A percentile compares a stretch with the other conserved stretches of the same genome.
phyloP scores from a whole-genome alignment of 202 grass and related monocot genomes.

The Brachypodium distachyon region DNA sequence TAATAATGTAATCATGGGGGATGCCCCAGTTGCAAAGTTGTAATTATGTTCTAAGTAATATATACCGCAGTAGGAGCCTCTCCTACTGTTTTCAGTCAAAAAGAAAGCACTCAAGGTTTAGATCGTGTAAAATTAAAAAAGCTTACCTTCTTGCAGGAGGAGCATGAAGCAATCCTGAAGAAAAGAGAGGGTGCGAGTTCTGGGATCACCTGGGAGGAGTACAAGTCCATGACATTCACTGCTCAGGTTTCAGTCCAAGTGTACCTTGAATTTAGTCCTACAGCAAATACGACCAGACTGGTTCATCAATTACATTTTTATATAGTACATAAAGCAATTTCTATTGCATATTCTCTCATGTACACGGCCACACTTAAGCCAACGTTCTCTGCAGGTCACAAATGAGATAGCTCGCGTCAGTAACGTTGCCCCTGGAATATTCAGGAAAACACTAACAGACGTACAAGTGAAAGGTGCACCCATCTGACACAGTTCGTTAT shows the following conservation, averaged over 20 bases:
- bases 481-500: background rate
- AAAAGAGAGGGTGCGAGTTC: constrained; percentile 14
- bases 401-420: constrained; percentile 23
- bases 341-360: background rate
- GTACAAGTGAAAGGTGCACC: constrained; percentile 45
- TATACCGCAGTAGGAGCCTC: no score
- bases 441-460: constrained; percentile 47
- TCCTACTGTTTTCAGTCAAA: no score
- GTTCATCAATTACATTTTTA: background rate
- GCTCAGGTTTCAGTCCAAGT: background rate
- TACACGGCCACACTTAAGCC: background rate
- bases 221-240: constrained; percentile 57
- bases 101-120: no score
- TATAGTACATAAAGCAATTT: background rate
- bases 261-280: background rate
- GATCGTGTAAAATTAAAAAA: background rate
- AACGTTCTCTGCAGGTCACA: constrained; percentile 19
- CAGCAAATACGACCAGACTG: background rate
- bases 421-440: constrained; percentile 41
- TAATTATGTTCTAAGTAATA: no score
- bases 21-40: no score
- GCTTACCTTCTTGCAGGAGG: constrained; percentile 8
- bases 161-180: constrained; percentile 45
- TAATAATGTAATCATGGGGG: no score
- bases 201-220: constrained; percentile 46